Conservation (phyloP, 2,329 filamentous ascomycete genomes). For the Parascedosporium putredinis region DNA sequence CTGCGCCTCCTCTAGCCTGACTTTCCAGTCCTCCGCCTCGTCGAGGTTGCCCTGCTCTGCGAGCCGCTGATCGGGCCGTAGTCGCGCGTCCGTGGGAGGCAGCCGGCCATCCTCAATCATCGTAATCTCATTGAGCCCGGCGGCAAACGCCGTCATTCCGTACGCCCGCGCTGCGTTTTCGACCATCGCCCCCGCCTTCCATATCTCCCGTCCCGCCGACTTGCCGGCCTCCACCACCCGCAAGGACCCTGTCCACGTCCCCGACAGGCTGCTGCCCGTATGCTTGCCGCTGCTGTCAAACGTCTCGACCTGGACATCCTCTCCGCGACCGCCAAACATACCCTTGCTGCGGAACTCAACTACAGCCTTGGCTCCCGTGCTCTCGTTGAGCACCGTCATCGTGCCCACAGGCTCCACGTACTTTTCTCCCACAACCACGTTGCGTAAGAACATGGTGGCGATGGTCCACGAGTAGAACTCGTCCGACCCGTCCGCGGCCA, state of each 20-base stretch:
- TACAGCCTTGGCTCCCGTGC: constrained; percentile 70
- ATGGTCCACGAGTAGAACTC: constrained; percentile 84
- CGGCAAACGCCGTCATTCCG: constrained; percentile 80
- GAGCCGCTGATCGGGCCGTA: constrained; percentile 80
- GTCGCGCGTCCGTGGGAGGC: constrained; percentile 70
- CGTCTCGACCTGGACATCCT: constrained; percentile 74
- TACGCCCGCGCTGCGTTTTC: constrained; percentile 72
- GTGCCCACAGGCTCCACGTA: constrained; percentile 91
- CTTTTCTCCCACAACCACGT: constrained; percentile 96
- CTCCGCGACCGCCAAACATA: constrained; percentile 91
- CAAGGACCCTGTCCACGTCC: constrained; percentile 76
- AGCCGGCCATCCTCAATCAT: constrained; percentile 62
- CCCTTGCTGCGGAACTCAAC: constrained; percentile 89
- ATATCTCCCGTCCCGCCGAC: constrained; percentile 56
- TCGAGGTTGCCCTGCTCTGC: constrained; percentile 76
- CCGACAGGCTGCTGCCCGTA: constrained; percentile 57
- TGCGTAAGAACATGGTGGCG: constrained; percentile 83
- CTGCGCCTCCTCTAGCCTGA: constrained; percentile 76
- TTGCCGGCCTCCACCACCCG: constrained; percentile 54
- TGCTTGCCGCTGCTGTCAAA: constrained; percentile 56
- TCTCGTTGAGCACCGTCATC: constrained; percentile 79
- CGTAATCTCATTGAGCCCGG: constrained; percentile 79
- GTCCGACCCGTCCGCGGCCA: constrained; percentile 54
- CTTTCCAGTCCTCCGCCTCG: constrained; percentile 73
- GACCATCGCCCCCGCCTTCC: constrained; percentile 69